Evolutionary conservation across 768 basidiomycete genomes (phyloP).

Genomic region (Hypsizygus marmoreus): DNA sequence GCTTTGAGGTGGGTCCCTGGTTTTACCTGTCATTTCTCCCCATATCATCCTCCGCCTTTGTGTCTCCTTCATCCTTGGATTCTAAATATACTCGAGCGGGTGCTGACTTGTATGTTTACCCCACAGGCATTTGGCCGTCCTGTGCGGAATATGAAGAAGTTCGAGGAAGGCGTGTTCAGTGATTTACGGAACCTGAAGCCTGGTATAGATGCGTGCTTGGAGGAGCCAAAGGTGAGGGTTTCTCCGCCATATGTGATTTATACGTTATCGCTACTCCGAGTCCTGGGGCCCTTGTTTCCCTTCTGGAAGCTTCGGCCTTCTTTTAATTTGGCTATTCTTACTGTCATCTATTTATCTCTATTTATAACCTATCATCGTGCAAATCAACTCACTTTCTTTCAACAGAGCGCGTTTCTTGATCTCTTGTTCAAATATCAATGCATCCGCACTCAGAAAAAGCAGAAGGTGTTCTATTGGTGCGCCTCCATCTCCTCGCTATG

Average conservation of each 20-base stretch:
- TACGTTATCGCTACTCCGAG: no score
- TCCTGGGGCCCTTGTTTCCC: neutral
- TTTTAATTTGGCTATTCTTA: neutral
- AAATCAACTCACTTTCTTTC: constrained; percentile 42
- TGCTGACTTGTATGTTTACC: constrained; percentile 8
- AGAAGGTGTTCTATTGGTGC: constrained; percentile 98
- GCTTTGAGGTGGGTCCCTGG: constrained; percentile 68
- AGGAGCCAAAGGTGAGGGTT: constrained; percentile 87
- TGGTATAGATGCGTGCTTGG: constrained; percentile 87
- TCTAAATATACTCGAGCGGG: constrained; percentile 1
- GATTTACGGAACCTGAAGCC: constrained; percentile 94
- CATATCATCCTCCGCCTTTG: constrained; percentile 7
- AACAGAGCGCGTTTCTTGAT: constrained; percentile 88
- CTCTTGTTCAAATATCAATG: constrained; percentile 95
- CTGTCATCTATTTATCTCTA: constrained; percentile 4
- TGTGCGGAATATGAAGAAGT: constrained; percentile 93
- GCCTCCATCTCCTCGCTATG: constrained; percentile 25
- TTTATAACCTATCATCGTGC: constrained; percentile 5
- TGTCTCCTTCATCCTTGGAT: neutral
- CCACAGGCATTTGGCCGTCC: constrained; percentile 80
- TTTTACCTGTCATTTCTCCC: constrained; percentile 13
- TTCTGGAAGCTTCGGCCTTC: neutral
- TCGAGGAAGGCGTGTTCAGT: constrained; percentile 94
- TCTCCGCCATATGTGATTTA: no score
- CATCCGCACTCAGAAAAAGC: constrained; percentile 97